A percentile compares a stretch with the other conserved stretches of the same genome.
Conservation (phyloP, 2,329 filamentous ascomycete genomes). For the Lasiodiplodia citricola region DNA sequence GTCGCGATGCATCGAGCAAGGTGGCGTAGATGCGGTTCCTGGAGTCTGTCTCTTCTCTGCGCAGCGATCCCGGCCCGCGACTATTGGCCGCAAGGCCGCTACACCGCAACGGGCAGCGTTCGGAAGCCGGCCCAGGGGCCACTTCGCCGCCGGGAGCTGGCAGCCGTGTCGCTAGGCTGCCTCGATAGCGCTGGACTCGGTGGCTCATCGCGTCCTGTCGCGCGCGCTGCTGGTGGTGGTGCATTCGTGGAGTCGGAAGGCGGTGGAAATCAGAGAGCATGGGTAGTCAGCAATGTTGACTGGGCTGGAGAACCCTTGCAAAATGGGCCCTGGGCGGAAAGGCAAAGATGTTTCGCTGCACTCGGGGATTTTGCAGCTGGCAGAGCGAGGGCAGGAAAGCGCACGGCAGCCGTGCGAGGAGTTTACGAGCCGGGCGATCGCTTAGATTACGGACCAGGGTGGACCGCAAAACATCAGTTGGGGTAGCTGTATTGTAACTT, state of each 20-base stretch:
- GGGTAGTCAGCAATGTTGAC: neutral
- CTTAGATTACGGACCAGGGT: neutral
- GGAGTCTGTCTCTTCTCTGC: neutral
- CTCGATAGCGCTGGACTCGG: neutral
- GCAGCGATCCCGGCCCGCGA: neutral
- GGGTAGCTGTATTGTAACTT: neutral
- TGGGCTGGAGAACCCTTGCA: neutral
- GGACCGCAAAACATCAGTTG: neutral
- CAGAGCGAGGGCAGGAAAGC: neutral
- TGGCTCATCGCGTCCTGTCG: neutral
- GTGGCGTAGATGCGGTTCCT: neutral
- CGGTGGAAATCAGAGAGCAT: neutral
- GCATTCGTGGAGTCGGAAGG: neutral
- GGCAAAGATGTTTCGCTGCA: neutral
- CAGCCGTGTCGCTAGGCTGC: neutral
- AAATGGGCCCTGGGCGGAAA: neutral
- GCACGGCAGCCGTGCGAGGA: neutral
- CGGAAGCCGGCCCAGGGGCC: slow-evolving; percentile 12
- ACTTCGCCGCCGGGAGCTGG: neutral
- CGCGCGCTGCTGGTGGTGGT: slow-evolving; percentile 7
- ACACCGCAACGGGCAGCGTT: slow-evolving; percentile 7
- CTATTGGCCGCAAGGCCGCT: slow-evolving; percentile 11
- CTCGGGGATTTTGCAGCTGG: neutral
- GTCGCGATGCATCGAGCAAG: slow-evolving; percentile 7
- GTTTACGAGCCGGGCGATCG: neutral